Conservation (phyloP, 1,139 yeast genomes). For the Protomyces gravidus region DNA sequence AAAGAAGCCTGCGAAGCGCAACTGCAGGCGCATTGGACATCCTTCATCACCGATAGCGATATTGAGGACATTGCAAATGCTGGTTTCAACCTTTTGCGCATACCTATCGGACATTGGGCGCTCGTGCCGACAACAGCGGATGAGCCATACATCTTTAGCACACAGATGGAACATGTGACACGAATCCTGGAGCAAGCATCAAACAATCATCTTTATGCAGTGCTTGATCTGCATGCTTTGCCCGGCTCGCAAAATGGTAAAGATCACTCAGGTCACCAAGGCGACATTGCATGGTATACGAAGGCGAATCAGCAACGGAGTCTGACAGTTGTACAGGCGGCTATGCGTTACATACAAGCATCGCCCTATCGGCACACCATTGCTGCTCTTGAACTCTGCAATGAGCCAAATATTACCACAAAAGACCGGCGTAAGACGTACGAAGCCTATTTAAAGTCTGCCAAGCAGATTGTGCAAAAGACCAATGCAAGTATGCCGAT, state of each 20-base stretch:
- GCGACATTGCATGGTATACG: constrained; percentile 51
- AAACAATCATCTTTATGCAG: constrained; percentile 60
- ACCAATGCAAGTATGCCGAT: constrained; percentile 21
- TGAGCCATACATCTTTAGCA: constrained; percentile 73
- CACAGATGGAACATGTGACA: constrained; percentile 67
- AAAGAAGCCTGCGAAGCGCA: constrained; percentile 41
- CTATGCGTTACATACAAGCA: constrained; percentile 14
- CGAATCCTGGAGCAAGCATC: constrained; percentile 72
- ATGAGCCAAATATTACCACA: constrained; percentile 21
- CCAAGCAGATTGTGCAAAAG: constrained; percentile 11
- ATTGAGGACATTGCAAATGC: constrained; percentile 57
- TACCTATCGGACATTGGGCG: constrained; percentile 94
- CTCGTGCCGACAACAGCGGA: constrained; percentile 50
- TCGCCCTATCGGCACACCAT: constrained; percentile 11
- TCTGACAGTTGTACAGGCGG: constrained; percentile 14
- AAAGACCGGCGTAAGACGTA: constrained; percentile 8
- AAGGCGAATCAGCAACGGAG: constrained; percentile 7
- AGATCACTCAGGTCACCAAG: constrained; percentile 82
- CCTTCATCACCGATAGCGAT: constrained; percentile 70
- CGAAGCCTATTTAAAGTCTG: constrained; percentile 11
- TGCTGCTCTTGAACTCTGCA: constrained; percentile 20
- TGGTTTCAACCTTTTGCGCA: constrained; percentile 78
- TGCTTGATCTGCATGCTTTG: constrained; percentile 86
- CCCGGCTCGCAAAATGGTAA: constrained; percentile 94
- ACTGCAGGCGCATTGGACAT: constrained; percentile 64